Base-by-base conservation (phyloP, 1,284 basidiomycete species). In the Ganoderma meredithae region DNA sequence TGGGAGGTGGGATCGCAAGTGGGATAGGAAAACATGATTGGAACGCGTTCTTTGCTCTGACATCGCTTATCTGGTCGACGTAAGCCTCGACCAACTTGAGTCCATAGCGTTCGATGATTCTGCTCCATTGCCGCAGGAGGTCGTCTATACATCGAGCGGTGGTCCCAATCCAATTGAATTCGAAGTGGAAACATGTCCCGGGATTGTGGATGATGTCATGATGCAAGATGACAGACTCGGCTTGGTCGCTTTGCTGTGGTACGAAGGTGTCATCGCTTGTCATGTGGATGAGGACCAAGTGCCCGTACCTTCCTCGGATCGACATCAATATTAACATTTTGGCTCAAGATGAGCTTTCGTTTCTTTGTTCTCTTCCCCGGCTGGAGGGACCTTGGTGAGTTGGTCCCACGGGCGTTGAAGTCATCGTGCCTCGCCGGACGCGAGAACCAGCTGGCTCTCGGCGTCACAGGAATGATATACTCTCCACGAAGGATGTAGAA, bases 61-160 rank as follows among this genome's bases (percentile, higher is more conserved):
- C 90, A 74, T 96, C 94, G 77, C 89, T 88, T 76, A 95, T 95
- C 77, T 96, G 94, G 52, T 90, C 90, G 33, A 97, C 95, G 69
- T 95, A 96, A 0, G 94, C 94, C 78, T 99, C 97, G 60, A 99
- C 94, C 10, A 99, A 88, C 74, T 92, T 95, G 65, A 99, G 84
- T 1, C 97, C 97, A 73, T 97, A 97, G 59, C 92, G 88, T 74
- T 98, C 96, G 43, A 98, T 94, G 1, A 89, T 87, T 41, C 94
- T 86, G 60, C 90, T 90, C 94, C 96, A 98, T 63, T 89, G 87
- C 52, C 93, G 90, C 12, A 99, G 85, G 47, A 93, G 85, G 74
- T 98, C 96, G 72, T 99, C 97, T 68, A 99, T 94, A 71, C 93
- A 92, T n/a, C 95, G 90, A n/a, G 96, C 95, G 0, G 96, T 97